phyloP scores from a whole-genome alignment of 257 asterid genomes.

The Eucommia ulmoides region DNA sequence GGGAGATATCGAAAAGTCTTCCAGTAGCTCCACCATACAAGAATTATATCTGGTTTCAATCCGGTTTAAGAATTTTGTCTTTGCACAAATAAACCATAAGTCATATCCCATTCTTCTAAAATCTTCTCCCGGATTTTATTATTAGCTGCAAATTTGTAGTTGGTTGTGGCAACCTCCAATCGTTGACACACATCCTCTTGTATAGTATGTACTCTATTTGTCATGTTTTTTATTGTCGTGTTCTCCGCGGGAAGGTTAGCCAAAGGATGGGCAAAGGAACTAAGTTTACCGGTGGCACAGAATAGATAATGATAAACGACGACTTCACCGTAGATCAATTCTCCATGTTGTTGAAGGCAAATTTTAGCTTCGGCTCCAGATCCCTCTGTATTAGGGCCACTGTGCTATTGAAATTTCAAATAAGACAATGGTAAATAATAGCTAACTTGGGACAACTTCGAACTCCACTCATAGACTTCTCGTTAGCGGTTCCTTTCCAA shows the following conservation, averaged over 20 bases:
- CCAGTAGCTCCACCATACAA: background rate
- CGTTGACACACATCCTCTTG: background rate
- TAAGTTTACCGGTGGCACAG: background rate
- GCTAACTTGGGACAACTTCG: background rate
- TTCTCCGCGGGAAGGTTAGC: background rate
- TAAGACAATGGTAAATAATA: too few species aligned
- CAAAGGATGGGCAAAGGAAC: background rate
- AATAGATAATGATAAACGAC: background rate
- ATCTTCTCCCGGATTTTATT: background rate
- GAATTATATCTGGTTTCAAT: background rate
- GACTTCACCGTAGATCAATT: background rate
- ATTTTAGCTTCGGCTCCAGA: background rate
- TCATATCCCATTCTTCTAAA: background rate
- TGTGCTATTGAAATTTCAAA: background rate
- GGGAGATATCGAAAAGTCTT: background rate
- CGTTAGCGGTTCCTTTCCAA: background rate
- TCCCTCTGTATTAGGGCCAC: background rate
- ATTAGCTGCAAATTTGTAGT: background rate
- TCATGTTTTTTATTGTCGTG: background rate
- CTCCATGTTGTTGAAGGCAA: background rate
- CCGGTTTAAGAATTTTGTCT: background rate
- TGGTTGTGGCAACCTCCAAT: background rate
- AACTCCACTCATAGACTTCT: background rate
- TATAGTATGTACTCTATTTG: background rate
- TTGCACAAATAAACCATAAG: background rate